Base-by-base conservation (phyloP, 2,329 filamentous ascomycete genomes). In the Xylariomycetidae sp. region DNA sequence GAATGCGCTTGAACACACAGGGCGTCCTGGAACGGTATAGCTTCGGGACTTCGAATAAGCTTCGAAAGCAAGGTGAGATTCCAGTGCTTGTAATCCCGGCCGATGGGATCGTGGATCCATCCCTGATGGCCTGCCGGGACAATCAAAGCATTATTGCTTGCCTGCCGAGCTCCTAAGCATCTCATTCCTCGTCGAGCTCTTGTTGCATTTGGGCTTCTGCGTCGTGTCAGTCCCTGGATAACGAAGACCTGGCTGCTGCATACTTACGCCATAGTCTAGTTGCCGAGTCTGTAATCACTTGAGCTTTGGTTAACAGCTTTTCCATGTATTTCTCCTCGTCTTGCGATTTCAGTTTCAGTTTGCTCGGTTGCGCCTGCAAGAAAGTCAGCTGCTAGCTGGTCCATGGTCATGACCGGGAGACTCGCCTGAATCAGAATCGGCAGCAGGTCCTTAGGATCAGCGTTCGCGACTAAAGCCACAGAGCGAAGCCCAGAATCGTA, bases 401-500 rank as follows among this genome's bases (percentile, higher is more conserved):
- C n/a, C 12, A 31, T 10, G 17, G 12, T 8, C 3, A 6, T 12
- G 16, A 16, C 7, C 13, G 5, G 14, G 23, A 23, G 20, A 43
- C 63, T 45, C 49, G 78, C 78, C 68, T 84, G 79, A 65, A 84
- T 72, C 31, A 89, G 61, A n/a, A 88, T 62, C 6, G 82, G 81
- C 2, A 86, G 64, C 16, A 88, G 62, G 42, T 85, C 82, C 39
- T 70, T 70, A 0, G 78, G 70, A 39, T 82, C 72, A 1, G 82
- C 80, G 44, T 82, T 82, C 4, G 83, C 81, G 29, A 89, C 64
- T 3, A 74, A 68, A 22, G 77, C 76, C 18, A 87, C 63, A 16
- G 73, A 80, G 48, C 75, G 79, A 49, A 82, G 82, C 2, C 84
- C 84, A 53, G 82, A 86, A 36, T 88, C 84, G 68, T 82, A 84